Evolutionary conservation across 208 protist species (phyloP).

Genomic region (Acanthamoeba castellanii): DNA sequence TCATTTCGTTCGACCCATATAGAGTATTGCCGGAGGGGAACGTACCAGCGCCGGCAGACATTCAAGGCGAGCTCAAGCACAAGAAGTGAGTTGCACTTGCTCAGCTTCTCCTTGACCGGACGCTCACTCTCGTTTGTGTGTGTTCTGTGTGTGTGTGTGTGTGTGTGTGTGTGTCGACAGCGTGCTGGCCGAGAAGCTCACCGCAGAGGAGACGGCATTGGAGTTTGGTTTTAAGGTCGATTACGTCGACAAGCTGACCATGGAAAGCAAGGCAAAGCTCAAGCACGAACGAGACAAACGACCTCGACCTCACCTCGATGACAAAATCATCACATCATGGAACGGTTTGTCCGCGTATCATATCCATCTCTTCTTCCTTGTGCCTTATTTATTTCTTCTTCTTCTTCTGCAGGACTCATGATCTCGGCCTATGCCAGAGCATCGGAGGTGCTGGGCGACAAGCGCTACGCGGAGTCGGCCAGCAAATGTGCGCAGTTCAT

Average conservation of each 20-base stretch:
- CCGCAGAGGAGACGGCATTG: constrained; percentile 59
- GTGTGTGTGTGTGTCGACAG: neutral
- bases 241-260: neutral
- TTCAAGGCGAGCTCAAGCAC: constrained; percentile 17
- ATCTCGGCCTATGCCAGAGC: constrained; percentile 49
- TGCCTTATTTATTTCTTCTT: neutral
- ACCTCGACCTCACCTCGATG: constrained; percentile 77
- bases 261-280: constrained; percentile 49
- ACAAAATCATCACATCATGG: constrained; percentile 83
- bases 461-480: constrained; percentile 64
- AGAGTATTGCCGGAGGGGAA: constrained; percentile 44
- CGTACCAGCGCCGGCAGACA: constrained; percentile 1
- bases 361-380: neutral
- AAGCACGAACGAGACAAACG: constrained; percentile 45
- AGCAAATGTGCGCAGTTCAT: constrained; percentile 75
- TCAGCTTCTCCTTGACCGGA: neutral
- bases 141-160: too few relatives aligned
- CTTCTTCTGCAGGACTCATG: constrained; percentile 51
- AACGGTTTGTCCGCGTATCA: constrained; percentile 63
- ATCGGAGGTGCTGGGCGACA: constrained; percentile 56
- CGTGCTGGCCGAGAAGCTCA: constrained; percentile 46
- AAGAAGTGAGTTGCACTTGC: constrained; percentile 11
- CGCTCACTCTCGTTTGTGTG: neutral
- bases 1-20: neutral
- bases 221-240: constrained; percentile 69